Conservation (phyloP, 768 basidiomycete species). For the Coprinellus micaceus region DNA sequence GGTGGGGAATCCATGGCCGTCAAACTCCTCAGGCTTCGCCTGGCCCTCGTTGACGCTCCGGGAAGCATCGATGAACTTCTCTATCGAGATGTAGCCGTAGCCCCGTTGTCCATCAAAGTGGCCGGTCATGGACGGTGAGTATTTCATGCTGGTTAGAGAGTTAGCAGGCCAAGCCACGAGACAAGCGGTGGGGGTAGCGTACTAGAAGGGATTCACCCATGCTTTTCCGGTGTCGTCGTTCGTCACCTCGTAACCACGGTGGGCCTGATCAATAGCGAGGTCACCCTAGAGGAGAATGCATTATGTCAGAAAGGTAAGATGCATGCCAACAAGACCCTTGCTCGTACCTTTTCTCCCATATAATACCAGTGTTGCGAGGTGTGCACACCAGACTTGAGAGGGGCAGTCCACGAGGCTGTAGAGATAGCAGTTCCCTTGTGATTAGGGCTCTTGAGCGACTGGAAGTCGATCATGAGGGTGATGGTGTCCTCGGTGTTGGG, state of each 20-base stretch:
- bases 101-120: slow-evolving; percentile 94
- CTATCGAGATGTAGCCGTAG: slow-evolving; percentile 89
- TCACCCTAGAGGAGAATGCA: slow-evolving; percentile 70
- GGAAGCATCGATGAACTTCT: slow-evolving; percentile 86
- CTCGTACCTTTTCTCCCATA: slow-evolving; percentile 85
- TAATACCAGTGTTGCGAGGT: slow-evolving; percentile 93
- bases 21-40: slow-evolving; percentile 67
- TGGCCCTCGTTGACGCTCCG: slow-evolving; percentile 71
- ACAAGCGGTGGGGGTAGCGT: slow-evolving; percentile 26
- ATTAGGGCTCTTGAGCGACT: slow-evolving; percentile 67
- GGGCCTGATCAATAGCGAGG: slow-evolving; percentile 88
- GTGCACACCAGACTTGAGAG: slow-evolving; percentile 84
- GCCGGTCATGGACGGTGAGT: slow-evolving; percentile 86
- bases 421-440: slow-evolving; percentile 88
- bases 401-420: slow-evolving; percentile 94
- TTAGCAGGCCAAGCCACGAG: background rate
- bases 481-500: slow-evolving; percentile 91
- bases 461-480: slow-evolving; percentile 92
- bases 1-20: slow-evolving; percentile 78
- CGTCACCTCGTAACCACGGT: slow-evolving; percentile 89
- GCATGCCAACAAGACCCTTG: no score
- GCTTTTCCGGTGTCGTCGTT: slow-evolving; percentile 80
- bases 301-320: no score
- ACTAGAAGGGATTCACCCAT: slow-evolving; percentile 92
- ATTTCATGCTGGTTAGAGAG: slow-evolving; percentile 71